Evolutionary conservation across 164 flowering plant genomes (phyloP), one percentile per base, ranked within the genome.

Genomic region (Saururus chinensis): DNA sequence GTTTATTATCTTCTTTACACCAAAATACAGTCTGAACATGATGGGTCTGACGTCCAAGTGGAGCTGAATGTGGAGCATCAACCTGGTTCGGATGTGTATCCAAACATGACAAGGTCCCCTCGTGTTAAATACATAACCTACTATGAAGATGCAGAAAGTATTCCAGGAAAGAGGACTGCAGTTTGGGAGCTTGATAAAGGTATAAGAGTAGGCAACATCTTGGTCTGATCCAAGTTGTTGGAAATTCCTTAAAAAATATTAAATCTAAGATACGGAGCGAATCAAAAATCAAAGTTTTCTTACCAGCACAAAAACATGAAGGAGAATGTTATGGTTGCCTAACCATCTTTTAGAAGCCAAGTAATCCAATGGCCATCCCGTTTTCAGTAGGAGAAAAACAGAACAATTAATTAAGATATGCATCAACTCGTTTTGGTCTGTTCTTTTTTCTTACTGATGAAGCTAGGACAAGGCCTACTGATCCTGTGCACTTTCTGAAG

Each of bases 141-240:
- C 63, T 93, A 84, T 74, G 99, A 93, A 82, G 99, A 93, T 78
- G 81, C 96, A 79, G 91, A 86, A 74, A 93, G 91, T 74, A 74
- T 80, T 68, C 92, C 92, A 11, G 96, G 92, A 76, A 85, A 71
- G 77, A 84, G 83, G 69, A 90, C 97, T 51, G 99, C 99, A 23
- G 91, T 93, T 62, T 93, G 99, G 97, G 97, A 89, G 76, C 72
- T 89, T 73, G 97, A 89, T 64, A 87, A 87, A 82, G 87, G 96
- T 89, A 62, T 19, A 53, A 45, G 49, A 45, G 49, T 45, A 10
- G 49, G 2, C 49, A 12, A 13, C 14, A 45, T 45, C 49, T 4
- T n/a, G 2, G 7, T 45, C 14, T 12, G 17, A 45, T 45, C 11
- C 17, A 12, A 45, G 11, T 1, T 45, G 0, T 17, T 45, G 16